Percentiles rank a stretch among this genome's conserved stretches.
phyloP scores from a whole-genome alignment of 2,329 filamentous ascomycete species.

The Aspergillus japonicus region DNA sequence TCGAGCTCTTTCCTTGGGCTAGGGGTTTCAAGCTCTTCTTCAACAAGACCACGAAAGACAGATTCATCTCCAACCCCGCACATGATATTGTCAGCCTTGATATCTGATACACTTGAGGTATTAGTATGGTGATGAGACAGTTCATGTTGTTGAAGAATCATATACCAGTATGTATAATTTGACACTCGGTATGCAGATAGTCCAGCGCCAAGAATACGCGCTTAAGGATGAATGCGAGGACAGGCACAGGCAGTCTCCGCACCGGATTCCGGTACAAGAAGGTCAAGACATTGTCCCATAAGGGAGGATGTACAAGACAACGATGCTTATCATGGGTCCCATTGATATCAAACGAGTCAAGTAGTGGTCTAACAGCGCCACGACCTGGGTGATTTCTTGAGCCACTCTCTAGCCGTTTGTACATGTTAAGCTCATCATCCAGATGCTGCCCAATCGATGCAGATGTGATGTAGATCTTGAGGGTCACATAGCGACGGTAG shows the following conservation, averaged over 20 bases:
- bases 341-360: slow-evolving; percentile 36
- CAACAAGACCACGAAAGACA: slow-evolving; percentile 42
- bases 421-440: slow-evolving; percentile 46
- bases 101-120: slow-evolving; percentile 28
- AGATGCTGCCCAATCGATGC: slow-evolving; percentile 28
- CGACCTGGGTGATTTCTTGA: slow-evolving; percentile 31
- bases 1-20: slow-evolving; percentile 45
- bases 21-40: slow-evolving; percentile 42
- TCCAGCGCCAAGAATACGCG: slow-evolving; percentile 48
- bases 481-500: slow-evolving; percentile 27
- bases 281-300: slow-evolving; percentile 44
- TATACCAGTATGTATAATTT: slow-evolving; percentile 49
- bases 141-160: slow-evolving; percentile 9
- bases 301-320: slow-evolving; percentile 42
- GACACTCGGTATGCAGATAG: slow-evolving; percentile 48
- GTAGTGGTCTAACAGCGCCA: slow-evolving; percentile 29
- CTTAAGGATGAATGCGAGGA: slow-evolving; percentile 39
- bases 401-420: slow-evolving; percentile 37
- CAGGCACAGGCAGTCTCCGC: slow-evolving; percentile 33
- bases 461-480: slow-evolving; percentile 32
- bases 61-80: slow-evolving; percentile 43
- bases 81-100: slow-evolving; percentile 52
- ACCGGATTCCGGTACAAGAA: slow-evolving; percentile 45
- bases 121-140: slow-evolving; percentile 8
- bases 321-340: slow-evolving; percentile 31